A percentile compares a stretch with the other conserved stretches of the same genome.
Conservation (phyloP, 225 moss, liverwort and hornwort genomes). For the Rhytidiadelphus loreus region DNA sequence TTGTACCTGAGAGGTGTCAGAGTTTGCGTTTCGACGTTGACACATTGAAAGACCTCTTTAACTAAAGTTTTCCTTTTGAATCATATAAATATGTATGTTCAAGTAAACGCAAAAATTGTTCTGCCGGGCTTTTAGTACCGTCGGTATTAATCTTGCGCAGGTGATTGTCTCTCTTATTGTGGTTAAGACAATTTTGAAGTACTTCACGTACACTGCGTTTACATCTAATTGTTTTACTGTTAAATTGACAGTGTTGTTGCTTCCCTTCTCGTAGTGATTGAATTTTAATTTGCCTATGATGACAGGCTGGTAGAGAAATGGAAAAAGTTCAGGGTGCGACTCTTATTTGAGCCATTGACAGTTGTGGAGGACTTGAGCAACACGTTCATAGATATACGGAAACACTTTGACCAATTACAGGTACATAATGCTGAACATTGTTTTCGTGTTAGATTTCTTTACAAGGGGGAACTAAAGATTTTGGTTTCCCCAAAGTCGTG, state of each 20-base stretch:
- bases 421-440: background rate
- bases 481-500: background rate
- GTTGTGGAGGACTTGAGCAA: background rate
- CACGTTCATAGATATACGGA: background rate
- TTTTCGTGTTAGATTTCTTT: background rate
- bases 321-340: background rate
- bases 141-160: background rate
- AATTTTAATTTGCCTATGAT: background rate
- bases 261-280: background rate
- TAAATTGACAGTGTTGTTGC: background rate
- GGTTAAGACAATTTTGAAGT: background rate
- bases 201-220: background rate
- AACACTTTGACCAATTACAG: background rate
- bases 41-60: background rate
- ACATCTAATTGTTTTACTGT: background rate
- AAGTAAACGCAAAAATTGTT: background rate
- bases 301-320: conserved; percentile 4
- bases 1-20: background rate
- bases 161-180: background rate
- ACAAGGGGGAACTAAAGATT: background rate
- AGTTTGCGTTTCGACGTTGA: background rate
- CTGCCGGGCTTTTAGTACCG: too few species aligned
- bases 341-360: conserved; percentile 4
- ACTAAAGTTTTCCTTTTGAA: background rate
- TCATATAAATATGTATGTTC: background rate